Base-by-base conservation (phyloP, 345 rosid species). In the Arabis alpina region DNA sequence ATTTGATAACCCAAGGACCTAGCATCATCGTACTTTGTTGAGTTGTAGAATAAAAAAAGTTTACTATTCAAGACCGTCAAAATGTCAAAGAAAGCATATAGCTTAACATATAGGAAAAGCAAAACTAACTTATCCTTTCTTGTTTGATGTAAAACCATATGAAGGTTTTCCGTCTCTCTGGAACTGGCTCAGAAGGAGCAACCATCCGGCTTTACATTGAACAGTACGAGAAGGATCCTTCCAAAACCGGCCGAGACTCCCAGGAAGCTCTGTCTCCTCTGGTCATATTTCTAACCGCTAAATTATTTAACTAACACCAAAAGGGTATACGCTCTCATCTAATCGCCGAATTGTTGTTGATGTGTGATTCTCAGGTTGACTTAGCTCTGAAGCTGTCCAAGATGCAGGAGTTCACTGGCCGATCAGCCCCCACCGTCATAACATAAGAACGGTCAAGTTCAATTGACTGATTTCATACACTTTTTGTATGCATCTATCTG, bases 181-280 rank as follows among this genome's bases (percentile, higher is more conserved):
- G 99, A 80, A 92, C 98, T 10, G 99, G 99, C 34, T 95, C 99
- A 34, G 98, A 84, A 81, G 99, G 99, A 70, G 99, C 97, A 70
- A 92, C 99, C 4, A 90, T 95, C 84, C 82, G 98, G 11, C 94
- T 95, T 28, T 95, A 95, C 81, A 90, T 95, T 36, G 99, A 95
- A 78, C 98, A 92, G 70, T 95, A 92, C 25, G 97, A 92, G 84
- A 92, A 92, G 82, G 94, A 95, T 83, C 68, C 98, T 49, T 86
- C 91, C 6, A 90, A 92, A 83, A 92, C 39, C 16, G 97, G 98
- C 19, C 81, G 99, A 78, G 97, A 87, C 34, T 90, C 99, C 15
- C 85, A 84, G 45, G 99, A 87, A 54, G 98, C 98, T 19, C 83
- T 95, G 68, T 85, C 88, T 80, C 98, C 98, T 58, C 87, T 92